phyloP scores from a whole-genome alignment of 768 basidiomycete genomes.

The Termitomyces sp. region DNA sequence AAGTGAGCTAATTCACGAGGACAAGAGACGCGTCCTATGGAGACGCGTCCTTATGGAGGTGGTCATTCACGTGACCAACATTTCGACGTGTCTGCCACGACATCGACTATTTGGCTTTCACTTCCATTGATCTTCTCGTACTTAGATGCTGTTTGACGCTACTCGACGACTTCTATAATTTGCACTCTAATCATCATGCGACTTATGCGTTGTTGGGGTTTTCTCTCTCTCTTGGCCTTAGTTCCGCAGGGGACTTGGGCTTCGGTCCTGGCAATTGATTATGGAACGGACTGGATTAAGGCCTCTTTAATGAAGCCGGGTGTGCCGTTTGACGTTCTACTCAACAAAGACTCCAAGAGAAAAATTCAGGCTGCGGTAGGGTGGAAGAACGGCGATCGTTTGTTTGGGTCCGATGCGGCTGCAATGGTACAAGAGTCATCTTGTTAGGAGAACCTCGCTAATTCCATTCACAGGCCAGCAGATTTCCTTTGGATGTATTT shows the following conservation, averaged over 20 bases:
- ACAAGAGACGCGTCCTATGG: too few relatives aligned
- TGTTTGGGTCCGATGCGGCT: conserved; percentile 87
- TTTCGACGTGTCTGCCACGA: conserved; percentile 33
- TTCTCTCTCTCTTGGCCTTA: conserved; percentile 31
- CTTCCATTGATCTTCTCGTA: conserved; percentile 10
- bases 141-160: conserved; percentile 21
- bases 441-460: background rate
- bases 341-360: conserved; percentile 96
- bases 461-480: conserved; percentile 59
- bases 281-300: conserved; percentile 97
- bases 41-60: too few relatives aligned
- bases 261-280: conserved; percentile 93
- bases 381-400: conserved; percentile 86
- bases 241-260: conserved; percentile 47
- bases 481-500: conserved; percentile 87
- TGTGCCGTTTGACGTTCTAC: conserved; percentile 89
- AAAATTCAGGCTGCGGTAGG: conserved; percentile 89
- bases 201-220: conserved; percentile 28
- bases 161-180: conserved; percentile 14
- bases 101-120: conserved; percentile 8
- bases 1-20: too few relatives aligned
- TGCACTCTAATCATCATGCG: conserved; percentile 29
- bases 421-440: conserved; percentile 59
- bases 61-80: conserved; percentile 12
- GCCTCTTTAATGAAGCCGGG: conserved; percentile 94